phyloP scores from a whole-genome alignment of 108 stramenopile genomes.

The Fragilaria radians region DNA sequence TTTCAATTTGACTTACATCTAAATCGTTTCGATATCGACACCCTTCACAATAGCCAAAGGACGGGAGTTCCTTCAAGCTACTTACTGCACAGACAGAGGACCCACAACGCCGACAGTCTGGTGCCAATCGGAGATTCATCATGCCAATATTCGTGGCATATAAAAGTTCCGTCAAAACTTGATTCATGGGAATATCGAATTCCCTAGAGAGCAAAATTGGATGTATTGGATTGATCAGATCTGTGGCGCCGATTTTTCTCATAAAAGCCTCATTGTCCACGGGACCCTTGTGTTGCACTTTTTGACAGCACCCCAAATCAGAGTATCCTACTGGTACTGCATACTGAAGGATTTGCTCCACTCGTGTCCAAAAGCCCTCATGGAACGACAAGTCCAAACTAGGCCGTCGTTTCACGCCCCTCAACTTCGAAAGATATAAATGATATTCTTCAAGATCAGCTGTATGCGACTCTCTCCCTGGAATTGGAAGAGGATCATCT shows the following conservation, averaged over 20 bases:
- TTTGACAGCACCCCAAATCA: slow-evolving; percentile 6
- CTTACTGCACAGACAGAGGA: slow-evolving; percentile 6
- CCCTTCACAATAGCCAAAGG: slow-evolving; percentile 5
- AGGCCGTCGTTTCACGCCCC: not conserved
- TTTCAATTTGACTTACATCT: too few relatives aligned
- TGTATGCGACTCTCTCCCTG: slow-evolving; percentile 18
- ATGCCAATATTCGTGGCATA: slow-evolving; percentile 26
- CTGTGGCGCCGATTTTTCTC: slow-evolving; percentile 9
- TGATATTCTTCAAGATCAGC: slow-evolving; percentile 20
- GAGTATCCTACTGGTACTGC: slow-evolving; percentile 19
- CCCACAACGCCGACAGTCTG: slow-evolving; percentile 25
- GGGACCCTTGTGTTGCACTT: slow-evolving; percentile 17
- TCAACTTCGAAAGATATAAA: not conserved
- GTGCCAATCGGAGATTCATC: slow-evolving; percentile 21
- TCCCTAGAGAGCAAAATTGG: slow-evolving; percentile 6
- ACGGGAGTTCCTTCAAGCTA: slow-evolving; percentile 2
- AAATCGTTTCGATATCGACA: slow-evolving; percentile 11
- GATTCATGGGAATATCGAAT: slow-evolving; percentile 6
- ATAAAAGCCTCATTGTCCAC: slow-evolving; percentile 19
- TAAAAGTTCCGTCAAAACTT: slow-evolving; percentile 19
- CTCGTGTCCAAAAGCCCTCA: slow-evolving; percentile 15
- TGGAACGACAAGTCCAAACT: slow-evolving; percentile 13
- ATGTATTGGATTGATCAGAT: slow-evolving; percentile 19
- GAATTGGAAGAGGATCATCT: too few relatives aligned
- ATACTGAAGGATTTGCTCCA: too few relatives aligned